Percentiles rank a stretch among this genome's conserved stretches.
Evolutionary conservation across 73 alveolate genomes (phyloP).

Genomic region (Breviolum minutum): DNA sequence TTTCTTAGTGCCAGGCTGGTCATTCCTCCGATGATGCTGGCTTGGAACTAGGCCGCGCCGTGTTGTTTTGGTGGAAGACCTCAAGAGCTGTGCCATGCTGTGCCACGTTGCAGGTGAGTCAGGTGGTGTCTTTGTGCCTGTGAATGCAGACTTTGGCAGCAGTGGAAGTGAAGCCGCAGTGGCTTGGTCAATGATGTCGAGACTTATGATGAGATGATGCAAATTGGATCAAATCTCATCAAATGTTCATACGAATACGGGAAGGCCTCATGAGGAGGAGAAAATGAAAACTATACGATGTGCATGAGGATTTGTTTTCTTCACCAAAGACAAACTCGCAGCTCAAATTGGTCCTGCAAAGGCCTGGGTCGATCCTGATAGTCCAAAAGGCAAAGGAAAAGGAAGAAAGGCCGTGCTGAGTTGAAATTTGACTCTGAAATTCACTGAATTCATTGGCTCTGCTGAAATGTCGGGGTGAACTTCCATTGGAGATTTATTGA

Average conservation of each 20-base stretch:
- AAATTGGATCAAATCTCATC: too few species aligned
- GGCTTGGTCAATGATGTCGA: neutral
- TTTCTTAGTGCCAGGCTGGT: neutral
- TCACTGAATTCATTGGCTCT: too few species aligned
- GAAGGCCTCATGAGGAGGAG: too few species aligned
- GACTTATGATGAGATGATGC: too few species aligned
- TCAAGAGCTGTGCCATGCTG: too few species aligned
- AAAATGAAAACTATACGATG: too few species aligned
- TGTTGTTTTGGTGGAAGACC: too few species aligned
- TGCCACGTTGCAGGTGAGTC: conserved; percentile 1
- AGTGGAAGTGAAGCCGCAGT: conserved; percentile 45
- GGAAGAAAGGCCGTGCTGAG: neutral
- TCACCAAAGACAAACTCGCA: too few species aligned
- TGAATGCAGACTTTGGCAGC: conserved; percentile 74
- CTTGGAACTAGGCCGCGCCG: conserved; percentile 22
- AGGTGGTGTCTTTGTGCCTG: conserved; percentile 81
- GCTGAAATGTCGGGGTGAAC: too few species aligned
- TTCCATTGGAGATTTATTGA: too few species aligned
- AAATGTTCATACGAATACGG: too few species aligned
- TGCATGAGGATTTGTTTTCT: too few species aligned
- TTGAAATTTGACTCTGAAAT: neutral
- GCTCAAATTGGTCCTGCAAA: neutral
- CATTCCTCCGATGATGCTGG: conserved; percentile 59
- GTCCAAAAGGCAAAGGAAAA: conserved; percentile 41
- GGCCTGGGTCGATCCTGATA: conserved; percentile 48